These are phyloP conservation scores for Pseudopithomyces chartarum DNA, from an alignment of 2,329 filamentous ascomycete genomes.

Conservation along the genomic window DNA sequence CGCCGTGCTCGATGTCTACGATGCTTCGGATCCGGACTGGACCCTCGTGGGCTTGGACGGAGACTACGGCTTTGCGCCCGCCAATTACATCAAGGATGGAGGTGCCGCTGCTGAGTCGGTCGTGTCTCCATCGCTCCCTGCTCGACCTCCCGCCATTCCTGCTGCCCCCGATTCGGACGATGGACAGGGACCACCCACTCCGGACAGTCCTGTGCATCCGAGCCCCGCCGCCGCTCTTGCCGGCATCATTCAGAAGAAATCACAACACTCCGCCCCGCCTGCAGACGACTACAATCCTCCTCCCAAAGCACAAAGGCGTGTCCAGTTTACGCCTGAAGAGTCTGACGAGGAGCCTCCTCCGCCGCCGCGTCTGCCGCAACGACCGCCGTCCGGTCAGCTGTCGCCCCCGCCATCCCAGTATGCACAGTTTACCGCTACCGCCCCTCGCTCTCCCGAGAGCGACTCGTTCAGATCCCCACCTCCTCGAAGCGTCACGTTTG, in stretches of 20 bases:
- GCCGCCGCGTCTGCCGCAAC: conserved; percentile 62
- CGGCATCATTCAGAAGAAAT: conserved; percentile 56
- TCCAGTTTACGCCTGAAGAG: conserved; percentile 67
- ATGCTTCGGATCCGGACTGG: conserved; percentile 93
- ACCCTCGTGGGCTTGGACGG: conserved; percentile 83
- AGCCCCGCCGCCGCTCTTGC: conserved; percentile 66
- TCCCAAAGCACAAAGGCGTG: conserved; percentile 56
- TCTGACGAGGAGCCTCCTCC: conserved; percentile 68
- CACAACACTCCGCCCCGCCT: conserved; percentile 42
- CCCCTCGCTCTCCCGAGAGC: conserved; percentile 47
- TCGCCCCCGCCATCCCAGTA: conserved; percentile 54
- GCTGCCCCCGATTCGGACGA: conserved; percentile 51
- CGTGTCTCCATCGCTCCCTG: conserved; percentile 54
- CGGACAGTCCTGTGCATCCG: conserved; percentile 52
- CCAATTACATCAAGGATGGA: conserved; percentile 80
- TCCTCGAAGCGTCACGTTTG: conserved; percentile 44
- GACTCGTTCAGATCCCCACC: conserved; percentile 42
- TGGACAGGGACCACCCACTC: conserved; percentile 49
- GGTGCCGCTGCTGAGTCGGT: conserved; percentile 44
- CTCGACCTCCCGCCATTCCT: conserved; percentile 44
- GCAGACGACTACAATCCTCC: conserved; percentile 55
- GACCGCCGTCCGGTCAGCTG: conserved; percentile 63
- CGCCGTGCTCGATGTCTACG: conserved; percentile 80
- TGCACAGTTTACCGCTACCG: conserved; percentile 46
- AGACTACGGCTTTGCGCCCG: conserved; percentile 91